Conservation (phyloP, 2,329 filamentous ascomycete species). For the Madurella mycetomatis region DNA sequence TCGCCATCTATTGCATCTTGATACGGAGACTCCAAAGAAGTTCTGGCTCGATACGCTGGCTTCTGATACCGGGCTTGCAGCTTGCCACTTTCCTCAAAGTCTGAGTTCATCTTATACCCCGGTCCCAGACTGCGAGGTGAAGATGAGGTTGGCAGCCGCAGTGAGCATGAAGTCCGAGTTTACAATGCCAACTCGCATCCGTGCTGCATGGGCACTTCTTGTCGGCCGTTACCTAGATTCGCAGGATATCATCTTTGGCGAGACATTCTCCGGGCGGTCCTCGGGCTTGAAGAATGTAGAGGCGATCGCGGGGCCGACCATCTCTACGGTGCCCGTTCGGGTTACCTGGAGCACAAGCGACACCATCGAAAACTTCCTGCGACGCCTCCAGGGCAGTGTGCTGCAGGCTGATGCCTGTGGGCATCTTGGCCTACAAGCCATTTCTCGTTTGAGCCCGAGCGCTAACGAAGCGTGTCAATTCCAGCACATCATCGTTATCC, state of each 20-base stretch:
- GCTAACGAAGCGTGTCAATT: slow-evolving; percentile 14
- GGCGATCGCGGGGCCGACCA: slow-evolving; percentile 7
- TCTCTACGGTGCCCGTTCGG: slow-evolving; percentile 9
- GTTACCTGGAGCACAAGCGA: slow-evolving; percentile 3
- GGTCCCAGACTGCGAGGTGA: slow-evolving; percentile 2
- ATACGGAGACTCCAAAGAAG: background rate
- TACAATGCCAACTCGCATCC: slow-evolving; percentile 11
- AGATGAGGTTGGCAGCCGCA: slow-evolving; percentile 1
- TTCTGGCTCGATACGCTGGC: slow-evolving; percentile 4
- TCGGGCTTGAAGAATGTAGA: background rate
- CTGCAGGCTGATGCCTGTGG: background rate
- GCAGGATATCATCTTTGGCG: slow-evolving; percentile 11
- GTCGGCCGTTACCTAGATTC: slow-evolving; percentile 10
- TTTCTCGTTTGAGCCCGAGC: slow-evolving; percentile 2
- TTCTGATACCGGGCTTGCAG: background rate
- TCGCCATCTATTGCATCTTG: background rate
- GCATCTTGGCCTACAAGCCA: slow-evolving; percentile 9
- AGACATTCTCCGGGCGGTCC: slow-evolving; percentile 7
- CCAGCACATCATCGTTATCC: slow-evolving; percentile 13
- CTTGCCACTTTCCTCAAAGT: slow-evolving; percentile 10
- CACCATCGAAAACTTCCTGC: background rate
- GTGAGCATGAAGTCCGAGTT: slow-evolving; percentile 4
- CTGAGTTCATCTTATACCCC: slow-evolving; percentile 2
- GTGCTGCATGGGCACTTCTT: slow-evolving; percentile 10
- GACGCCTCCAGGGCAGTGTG: slow-evolving; percentile 1